These are phyloP conservation scores for Scolecobasidium constrictum DNA, from an alignment of 2,329 filamentous ascomycete species.

Conservation along the genomic window DNA sequence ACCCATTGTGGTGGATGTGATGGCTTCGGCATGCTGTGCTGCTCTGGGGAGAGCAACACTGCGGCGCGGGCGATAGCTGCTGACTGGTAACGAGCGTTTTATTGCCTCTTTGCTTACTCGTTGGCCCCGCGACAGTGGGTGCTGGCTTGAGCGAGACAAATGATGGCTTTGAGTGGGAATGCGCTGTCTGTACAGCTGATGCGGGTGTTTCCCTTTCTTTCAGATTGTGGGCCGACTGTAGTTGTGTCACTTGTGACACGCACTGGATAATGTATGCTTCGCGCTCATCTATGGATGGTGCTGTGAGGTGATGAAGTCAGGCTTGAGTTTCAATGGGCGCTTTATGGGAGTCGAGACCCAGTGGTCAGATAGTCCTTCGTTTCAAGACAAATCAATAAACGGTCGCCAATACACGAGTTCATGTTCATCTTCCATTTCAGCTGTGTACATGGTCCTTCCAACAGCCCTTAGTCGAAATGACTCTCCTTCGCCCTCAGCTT, in stretches of 20 bases:
- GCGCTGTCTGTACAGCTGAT: constrained; percentile 18
- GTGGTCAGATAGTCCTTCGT: too few relatives aligned
- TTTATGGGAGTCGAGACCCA: too few relatives aligned
- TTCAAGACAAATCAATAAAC: too few relatives aligned
- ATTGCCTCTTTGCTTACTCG: constrained; percentile 15
- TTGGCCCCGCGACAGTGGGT: constrained; percentile 10
- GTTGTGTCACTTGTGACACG: too few relatives aligned
- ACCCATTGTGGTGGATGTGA: constrained; percentile 21
- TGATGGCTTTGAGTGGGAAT: constrained; percentile 26
- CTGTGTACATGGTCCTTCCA: too few relatives aligned
- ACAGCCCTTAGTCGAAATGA: too few relatives aligned
- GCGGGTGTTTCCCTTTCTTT: constrained; percentile 26
- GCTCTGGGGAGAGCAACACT: background rate
- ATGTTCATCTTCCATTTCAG: too few relatives aligned
- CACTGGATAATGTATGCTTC: too few relatives aligned
- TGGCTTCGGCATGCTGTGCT: constrained; percentile 3
- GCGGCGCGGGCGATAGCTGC: constrained; percentile 19
- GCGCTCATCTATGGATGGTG: too few relatives aligned
- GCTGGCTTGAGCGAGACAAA: constrained; percentile 2
- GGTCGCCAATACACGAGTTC: too few relatives aligned
- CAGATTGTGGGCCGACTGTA: constrained; percentile 29
- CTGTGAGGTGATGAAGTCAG: too few relatives aligned
- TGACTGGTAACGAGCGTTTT: constrained; percentile 33
- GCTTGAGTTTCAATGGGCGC: too few relatives aligned
- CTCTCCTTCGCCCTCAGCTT: constrained; percentile 44